Conservation (phyloP, 2,329 filamentous ascomycete species). For the Exophiala spinifera region DNA sequence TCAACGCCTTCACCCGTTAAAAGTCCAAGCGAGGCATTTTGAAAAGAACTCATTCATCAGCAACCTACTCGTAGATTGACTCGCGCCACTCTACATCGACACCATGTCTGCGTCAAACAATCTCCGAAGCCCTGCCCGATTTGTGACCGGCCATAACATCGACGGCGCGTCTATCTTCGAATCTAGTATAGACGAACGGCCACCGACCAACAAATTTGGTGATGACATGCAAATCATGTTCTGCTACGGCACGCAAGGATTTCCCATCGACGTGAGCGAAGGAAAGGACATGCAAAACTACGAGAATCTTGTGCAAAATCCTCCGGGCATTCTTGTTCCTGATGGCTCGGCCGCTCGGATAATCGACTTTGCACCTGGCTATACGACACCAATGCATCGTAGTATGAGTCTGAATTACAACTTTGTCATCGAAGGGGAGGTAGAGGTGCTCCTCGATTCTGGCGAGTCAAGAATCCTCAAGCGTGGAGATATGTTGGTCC, state of each 20-base stretch:
- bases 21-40: too few species aligned
- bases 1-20: too few species aligned
- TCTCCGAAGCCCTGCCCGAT: too few species aligned
- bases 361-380: conserved; percentile 47
- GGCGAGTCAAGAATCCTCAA: conserved; percentile 47
- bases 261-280: conserved; percentile 1
- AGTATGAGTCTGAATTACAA: conserved; percentile 55
- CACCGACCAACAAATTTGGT: too few species aligned
- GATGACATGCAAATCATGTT: conserved; percentile 7
- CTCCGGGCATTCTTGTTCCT: conserved; percentile 2
- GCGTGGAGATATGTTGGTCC: conserved; percentile 52
- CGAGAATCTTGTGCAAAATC: not conserved
- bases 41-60: too few species aligned
- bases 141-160: too few species aligned
- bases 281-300: conserved; percentile 1
- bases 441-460: conserved; percentile 51
- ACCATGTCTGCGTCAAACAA: too few species aligned
- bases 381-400: conserved; percentile 49
- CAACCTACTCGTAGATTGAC: too few species aligned
- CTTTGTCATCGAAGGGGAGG: conserved; percentile 51
- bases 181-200: too few species aligned
- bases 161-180: too few species aligned
- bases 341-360: conserved; percentile 4
- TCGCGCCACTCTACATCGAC: too few species aligned
- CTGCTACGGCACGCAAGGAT: not conserved